Evolutionary conservation across 2,329 filamentous ascomycete genomes (phyloP), one percentile per base, ranked within the genome.

Genomic region (Mariannaea elegans): DNA sequence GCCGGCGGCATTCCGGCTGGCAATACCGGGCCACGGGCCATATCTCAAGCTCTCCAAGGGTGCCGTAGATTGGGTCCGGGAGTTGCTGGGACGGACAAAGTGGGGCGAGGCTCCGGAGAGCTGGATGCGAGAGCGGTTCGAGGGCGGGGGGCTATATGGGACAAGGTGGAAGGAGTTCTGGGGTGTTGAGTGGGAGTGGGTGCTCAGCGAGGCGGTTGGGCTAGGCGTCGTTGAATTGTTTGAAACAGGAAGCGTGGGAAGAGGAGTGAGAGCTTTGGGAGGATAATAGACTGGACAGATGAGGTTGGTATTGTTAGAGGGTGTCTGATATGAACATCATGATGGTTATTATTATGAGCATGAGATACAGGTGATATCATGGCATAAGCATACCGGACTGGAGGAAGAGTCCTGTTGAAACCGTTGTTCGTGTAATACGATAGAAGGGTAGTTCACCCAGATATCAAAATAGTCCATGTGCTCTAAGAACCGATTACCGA

Each of bases 221-320:
- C 81, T 87, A 24, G 91, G 91, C 1, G 71, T 89, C 14, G 83
- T 93, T 4, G 90, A 94, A 75, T 77, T 91, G 13, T 94, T 94
- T 73, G 86, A 92, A 70, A 93, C 90, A 12, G 82, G 88, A 13
- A 90, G 86, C 67, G 89, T 93, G n/a, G 90, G 90, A 2, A 81
- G 84, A 60, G 90, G 86, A 10, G 83, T 92, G 58, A 81, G 87
- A 65, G 75, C 75, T 49, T 55, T 82, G 56, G 24, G 24, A 27
- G 9, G 6, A 49, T n/a, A 13, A 49, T 7, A 36, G 34, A 6
- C 7, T 7, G 34, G 34, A 36, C 34, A 7, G 12, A 6, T 36
- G 34, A 16, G 5, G 24, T 6, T 27, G 24, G 24, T 27, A 27
- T 27, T 5, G 24, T 9, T 27, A 27, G 24, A 27, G 9, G 24